Conservation (phyloP, 2,329 filamentous ascomycete species). For the Microsporum audouinii region DNA sequence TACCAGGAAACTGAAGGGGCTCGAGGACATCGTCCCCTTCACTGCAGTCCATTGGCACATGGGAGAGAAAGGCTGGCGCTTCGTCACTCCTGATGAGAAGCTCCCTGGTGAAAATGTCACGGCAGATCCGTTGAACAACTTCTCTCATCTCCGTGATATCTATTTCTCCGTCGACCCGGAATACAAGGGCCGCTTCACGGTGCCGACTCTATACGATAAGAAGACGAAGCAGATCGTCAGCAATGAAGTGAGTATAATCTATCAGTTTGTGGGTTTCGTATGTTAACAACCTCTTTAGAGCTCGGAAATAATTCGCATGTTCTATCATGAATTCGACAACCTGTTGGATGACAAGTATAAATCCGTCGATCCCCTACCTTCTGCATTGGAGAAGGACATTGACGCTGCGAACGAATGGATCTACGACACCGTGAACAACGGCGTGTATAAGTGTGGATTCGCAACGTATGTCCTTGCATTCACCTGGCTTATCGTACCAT, state of each 20-base stretch:
- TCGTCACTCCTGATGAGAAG: conserved; percentile 54
- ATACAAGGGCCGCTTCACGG: conserved; percentile 72
- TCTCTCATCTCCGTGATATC: conserved; percentile 63
- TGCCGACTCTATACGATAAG: conserved; percentile 69
- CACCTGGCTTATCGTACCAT: not conserved
- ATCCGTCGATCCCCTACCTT: conserved; percentile 56
- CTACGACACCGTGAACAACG: conserved; percentile 51
- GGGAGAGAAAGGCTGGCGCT: conserved; percentile 67
- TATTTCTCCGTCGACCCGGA: conserved; percentile 65
- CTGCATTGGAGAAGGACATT: conserved; percentile 53
- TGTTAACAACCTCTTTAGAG: conserved; percentile 29
- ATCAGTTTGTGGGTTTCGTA: not conserved
- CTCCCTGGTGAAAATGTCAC: conserved; percentile 44
- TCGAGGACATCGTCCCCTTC: conserved; percentile 68
- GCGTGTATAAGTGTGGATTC: conserved; percentile 56
- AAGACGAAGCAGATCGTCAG: conserved; percentile 64
- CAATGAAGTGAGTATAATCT: conserved; percentile 58
- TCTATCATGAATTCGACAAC: conserved; percentile 70
- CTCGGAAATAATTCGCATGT: conserved; percentile 84
- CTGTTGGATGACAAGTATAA: conserved; percentile 50
- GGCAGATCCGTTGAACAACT: conserved; percentile 50
- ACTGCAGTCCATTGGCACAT: conserved; percentile 93
- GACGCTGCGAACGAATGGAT: conserved; percentile 72
- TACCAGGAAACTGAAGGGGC: conserved; percentile 76
- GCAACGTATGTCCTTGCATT: conserved; percentile 43